These are phyloP conservation scores for Russula olivacea DNA, from an alignment of 768 basidiomycete genomes.

Conservation along the genomic window DNA sequence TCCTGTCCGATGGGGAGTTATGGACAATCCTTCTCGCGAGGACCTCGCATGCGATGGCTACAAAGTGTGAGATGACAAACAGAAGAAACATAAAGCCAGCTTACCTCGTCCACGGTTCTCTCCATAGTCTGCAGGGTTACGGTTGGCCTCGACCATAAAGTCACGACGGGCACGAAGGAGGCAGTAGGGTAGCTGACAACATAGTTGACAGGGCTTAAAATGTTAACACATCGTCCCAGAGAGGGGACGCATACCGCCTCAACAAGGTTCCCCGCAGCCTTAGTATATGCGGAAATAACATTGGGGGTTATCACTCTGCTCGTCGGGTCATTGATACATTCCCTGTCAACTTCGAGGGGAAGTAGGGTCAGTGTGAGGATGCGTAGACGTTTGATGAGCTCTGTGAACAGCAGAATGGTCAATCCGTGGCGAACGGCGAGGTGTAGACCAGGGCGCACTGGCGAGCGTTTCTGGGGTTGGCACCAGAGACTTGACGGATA, in stretches of 20 bases:
- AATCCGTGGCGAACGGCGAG: neutral
- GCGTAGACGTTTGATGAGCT: slow-evolving; percentile 74
- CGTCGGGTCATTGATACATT: slow-evolving; percentile 64
- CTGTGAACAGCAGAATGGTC: slow-evolving; percentile 35
- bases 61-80: neutral
- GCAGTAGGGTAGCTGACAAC: slow-evolving; percentile 67
- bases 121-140: slow-evolving; percentile 78
- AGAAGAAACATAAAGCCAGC: slow-evolving; percentile 14
- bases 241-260: slow-evolving; percentile 55
- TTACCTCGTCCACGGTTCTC: slow-evolving; percentile 79
- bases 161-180: slow-evolving; percentile 70
- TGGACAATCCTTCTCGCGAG: slow-evolving; percentile 79
- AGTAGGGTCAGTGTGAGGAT: slow-evolving; percentile 69
- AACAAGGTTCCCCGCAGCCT: slow-evolving; percentile 80
- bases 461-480: slow-evolving; percentile 68
- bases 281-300: slow-evolving; percentile 69
- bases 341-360: slow-evolving; percentile 71
- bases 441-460: slow-evolving; percentile 42
- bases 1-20: slow-evolving; percentile 51
- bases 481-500: slow-evolving; percentile 42
- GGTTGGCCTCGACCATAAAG: slow-evolving; percentile 77
- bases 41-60: slow-evolving; percentile 79
- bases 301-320: slow-evolving; percentile 77
- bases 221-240: neutral
- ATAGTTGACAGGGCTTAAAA: neutral